Percentiles rank a stretch among this genome's conserved stretches.
These are phyloP conservation scores for Gloeostereum incarnatum DNA, from an alignment of 768 basidiomycete species.

Conservation along the genomic window DNA sequence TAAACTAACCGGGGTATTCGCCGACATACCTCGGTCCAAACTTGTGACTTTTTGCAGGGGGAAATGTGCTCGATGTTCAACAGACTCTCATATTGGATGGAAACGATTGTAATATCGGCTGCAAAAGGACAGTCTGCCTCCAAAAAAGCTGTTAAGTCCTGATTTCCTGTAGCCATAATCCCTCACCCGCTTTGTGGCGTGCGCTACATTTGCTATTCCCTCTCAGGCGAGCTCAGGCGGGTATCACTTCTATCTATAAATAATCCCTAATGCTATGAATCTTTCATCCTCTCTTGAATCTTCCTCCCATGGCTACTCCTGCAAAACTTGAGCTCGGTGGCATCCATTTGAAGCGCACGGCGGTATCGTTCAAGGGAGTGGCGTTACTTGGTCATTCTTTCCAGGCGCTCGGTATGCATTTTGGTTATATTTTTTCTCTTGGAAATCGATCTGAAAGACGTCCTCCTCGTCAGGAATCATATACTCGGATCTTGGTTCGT, in stretches of 20 bases:
- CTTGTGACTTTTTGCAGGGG: no score
- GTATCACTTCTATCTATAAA: no score
- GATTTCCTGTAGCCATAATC: constrained; percentile 27
- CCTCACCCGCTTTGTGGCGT: constrained; percentile 15
- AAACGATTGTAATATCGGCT: no score
- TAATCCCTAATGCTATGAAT: no score
- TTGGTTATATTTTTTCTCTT: no score
- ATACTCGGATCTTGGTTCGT: constrained; percentile 32
- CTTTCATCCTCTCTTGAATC: constrained; percentile 3
- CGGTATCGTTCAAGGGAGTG: constrained; percentile 19
- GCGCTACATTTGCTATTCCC: constrained; percentile 26
- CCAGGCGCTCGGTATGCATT: constrained; percentile 9
- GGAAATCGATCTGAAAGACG: constrained; percentile 5
- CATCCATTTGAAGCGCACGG: constrained; percentile 19
- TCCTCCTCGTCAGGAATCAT: constrained; percentile 28
- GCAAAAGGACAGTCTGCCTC: no score
- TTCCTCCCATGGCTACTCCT: constrained; percentile 12
- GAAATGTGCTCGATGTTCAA: no score
- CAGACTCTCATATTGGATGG: no score
- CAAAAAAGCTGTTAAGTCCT: no score
- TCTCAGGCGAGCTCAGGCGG: not conserved
- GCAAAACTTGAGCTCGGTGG: constrained; percentile 16
- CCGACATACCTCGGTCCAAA: no score
- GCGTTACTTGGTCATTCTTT: constrained; percentile 23
- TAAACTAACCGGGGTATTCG: no score